Evolutionary conservation across 2,329 filamentous ascomycete species (phyloP).

Genomic region (Amauroascus niger): DNA sequence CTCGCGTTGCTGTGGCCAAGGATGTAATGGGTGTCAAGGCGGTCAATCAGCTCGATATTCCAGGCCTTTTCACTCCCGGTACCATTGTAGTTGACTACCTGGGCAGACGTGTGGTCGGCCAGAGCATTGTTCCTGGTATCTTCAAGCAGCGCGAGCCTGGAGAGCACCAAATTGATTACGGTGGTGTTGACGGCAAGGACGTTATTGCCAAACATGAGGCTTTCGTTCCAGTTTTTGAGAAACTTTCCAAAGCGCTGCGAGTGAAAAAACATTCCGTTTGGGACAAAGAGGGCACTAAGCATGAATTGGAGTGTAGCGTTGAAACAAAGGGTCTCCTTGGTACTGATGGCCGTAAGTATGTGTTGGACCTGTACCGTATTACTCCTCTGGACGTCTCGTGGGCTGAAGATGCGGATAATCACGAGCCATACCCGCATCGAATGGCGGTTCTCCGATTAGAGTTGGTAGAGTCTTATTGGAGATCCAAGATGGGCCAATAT

Average conservation of each 20-base stretch:
- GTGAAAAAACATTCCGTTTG: conserved; percentile 94
- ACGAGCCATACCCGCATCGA: conserved; percentile 70
- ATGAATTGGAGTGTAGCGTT: conserved; percentile 88
- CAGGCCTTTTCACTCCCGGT: conserved; percentile 85
- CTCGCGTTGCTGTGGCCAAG: conserved; percentile 89
- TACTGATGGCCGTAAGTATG: conserved; percentile 92
- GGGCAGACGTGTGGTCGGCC: conserved; percentile 91
- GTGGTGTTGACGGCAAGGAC: conserved; percentile 94
- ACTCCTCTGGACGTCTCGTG: conserved; percentile 84
- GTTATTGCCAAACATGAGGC: conserved; percentile 82
- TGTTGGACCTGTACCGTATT: conserved; percentile 91
- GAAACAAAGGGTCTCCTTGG: conserved; percentile 97
- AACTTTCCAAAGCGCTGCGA: conserved; percentile 79
- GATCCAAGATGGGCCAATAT: conserved; percentile 79
- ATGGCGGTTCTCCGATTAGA: conserved; percentile 93
- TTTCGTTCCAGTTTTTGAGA: conserved; percentile 74
- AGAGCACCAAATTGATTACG: conserved; percentile 98
- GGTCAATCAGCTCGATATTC: conserved; percentile 94
- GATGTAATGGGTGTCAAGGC: conserved; percentile 89
- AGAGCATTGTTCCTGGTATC: conserved; percentile 96
- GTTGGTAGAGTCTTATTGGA: conserved; percentile 75
- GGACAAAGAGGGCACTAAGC: conserved; percentile 88
- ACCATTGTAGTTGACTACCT: conserved; percentile 96
- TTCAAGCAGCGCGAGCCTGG: conserved; percentile 97
- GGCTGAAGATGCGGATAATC: conserved; percentile 64